Evolutionary conservation across 1,139 yeast species (phyloP).

Genomic region (Protomyces gravidus): DNA sequence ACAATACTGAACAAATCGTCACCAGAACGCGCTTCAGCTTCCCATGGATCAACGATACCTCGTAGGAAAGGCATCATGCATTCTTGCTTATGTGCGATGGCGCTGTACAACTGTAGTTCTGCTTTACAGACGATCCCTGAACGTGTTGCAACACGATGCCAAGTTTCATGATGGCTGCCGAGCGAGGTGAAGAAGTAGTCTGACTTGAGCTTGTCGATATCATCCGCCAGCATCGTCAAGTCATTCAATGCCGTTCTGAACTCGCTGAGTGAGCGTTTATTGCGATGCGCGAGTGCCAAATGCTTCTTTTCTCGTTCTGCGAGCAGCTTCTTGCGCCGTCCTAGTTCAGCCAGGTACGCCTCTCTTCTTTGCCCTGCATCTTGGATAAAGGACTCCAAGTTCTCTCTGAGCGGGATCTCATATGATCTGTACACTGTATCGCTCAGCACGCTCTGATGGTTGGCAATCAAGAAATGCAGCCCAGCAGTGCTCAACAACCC

Average conservation of each 20-base stretch:
- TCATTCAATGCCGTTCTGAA: slow-evolving; percentile 64
- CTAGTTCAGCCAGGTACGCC: slow-evolving; percentile 53
- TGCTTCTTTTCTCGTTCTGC: slow-evolving; percentile 56
- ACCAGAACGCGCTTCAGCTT: slow-evolving; percentile 7
- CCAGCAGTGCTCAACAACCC: slow-evolving; percentile 74
- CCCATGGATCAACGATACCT: slow-evolving; percentile 24
- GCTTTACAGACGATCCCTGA: slow-evolving; percentile 69
- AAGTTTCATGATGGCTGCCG: slow-evolving; percentile 58
- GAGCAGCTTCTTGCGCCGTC: slow-evolving; percentile 48
- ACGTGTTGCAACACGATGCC: slow-evolving; percentile 50
- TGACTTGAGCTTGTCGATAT: slow-evolving; percentile 68
- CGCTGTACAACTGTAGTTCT: slow-evolving; percentile 74
- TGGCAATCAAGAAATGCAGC: slow-evolving; percentile 67
- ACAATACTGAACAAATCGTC: slow-evolving; percentile 23
- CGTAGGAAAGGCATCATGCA: slow-evolving; percentile 38
- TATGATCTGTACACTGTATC: slow-evolving; percentile 53
- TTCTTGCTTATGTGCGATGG: slow-evolving; percentile 64
- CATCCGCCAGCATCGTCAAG: slow-evolving; percentile 70
- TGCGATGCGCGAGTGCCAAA: slow-evolving; percentile 53
- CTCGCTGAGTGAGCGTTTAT: slow-evolving; percentile 52
- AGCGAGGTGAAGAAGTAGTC: slow-evolving; percentile 63
- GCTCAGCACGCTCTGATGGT: slow-evolving; percentile 69
- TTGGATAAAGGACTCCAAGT: slow-evolving; percentile 45
- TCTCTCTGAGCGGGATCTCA: slow-evolving; percentile 52
- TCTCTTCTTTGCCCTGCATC: slow-evolving; percentile 46